phyloP scores from a whole-genome alignment of 2,329 filamentous ascomycete species.

The Beauveria asiatica region DNA sequence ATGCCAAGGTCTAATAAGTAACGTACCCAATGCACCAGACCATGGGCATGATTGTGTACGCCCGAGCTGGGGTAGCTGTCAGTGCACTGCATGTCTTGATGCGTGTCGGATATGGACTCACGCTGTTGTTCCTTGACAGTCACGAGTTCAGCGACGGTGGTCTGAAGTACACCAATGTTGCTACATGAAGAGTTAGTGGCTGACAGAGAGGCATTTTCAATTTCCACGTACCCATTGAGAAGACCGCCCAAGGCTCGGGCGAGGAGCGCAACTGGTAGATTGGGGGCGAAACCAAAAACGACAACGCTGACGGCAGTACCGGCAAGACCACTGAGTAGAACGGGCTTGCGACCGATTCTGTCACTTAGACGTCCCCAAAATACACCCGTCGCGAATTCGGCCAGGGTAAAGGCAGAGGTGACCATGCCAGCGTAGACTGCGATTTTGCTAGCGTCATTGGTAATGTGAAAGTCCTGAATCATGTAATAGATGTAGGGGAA shows the following conservation, averaged over 20 bases:
- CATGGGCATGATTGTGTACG: conserved; percentile 96
- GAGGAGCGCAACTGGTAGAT: conserved; percentile 70
- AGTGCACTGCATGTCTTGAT: conserved; percentile 12
- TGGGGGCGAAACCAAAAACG: conserved; percentile 83
- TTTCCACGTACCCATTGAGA: conserved; percentile 70
- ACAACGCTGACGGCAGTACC: conserved; percentile 91
- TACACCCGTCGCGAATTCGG: conserved; percentile 86
- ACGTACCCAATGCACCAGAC: conserved; percentile 89
- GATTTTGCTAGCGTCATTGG: conserved; percentile 68
- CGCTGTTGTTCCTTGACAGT: conserved; percentile 89
- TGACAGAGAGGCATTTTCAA: background rate
- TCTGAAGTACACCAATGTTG: conserved; percentile 92
- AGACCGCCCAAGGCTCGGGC: conserved; percentile 84
- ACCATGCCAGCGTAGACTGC: conserved; percentile 93
- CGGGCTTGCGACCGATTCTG: conserved; percentile 82
- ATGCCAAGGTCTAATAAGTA: background rate
- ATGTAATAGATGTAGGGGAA: conserved; percentile 99
- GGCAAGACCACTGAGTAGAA: conserved; percentile 78
- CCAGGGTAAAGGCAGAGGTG: conserved; percentile 90
- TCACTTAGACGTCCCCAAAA: conserved; percentile 93
- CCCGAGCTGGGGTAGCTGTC: conserved; percentile 53
- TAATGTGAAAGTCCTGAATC: conserved; percentile 85
- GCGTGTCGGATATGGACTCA: conserved; percentile 33
- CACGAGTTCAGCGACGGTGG: conserved; percentile 88
- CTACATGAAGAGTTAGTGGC: conserved; percentile 32